Base-by-base conservation (phyloP, 2,329 filamentous ascomycete species). In the Aspergillus japonicus region DNA sequence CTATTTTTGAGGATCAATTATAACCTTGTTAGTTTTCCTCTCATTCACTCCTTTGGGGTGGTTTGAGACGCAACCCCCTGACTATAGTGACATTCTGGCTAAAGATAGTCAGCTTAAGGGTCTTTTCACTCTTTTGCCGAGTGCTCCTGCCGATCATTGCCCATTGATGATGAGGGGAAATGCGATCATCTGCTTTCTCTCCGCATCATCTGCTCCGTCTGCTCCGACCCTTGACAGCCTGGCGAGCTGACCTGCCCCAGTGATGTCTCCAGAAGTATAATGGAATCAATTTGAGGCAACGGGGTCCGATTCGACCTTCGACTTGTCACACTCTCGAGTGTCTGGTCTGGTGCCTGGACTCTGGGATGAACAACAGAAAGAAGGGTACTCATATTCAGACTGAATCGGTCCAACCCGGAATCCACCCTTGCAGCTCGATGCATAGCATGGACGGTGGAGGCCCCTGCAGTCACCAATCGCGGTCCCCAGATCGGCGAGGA, bases 141-240 rank as follows among this genome's bases (percentile, higher is more conserved):
- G 14, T 29, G 24, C 23, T 50, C 23, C 48, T 26, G 23, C 23
- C 5, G 48, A 50, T 50, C 48, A n/a, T 31, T 24, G 16, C 23
- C 24, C 24, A 29, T 12, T 7, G 31, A 23, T 35, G 26, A 26
- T 48, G 42, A 26, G 33, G 42, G 33, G 42, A 44, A 52, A 39
- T 39, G 44, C 42, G 53, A 55, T 55, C 53, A 55, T 48, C 26
- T 55, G 53, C 53, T 44, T 35, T 44, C 53, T 35, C 12, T 21
- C 24, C 53, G 47, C 53, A 55, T 55, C 53, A 55, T 35, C 53
- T 55, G 53, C 53, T 33, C n/a, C 4, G 14, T 21, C 53, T 55
- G 53, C 53, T 33, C n/a, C 4, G 14, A 5, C 33, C 11, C 33
- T 16, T 29, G 44, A 47, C 53, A 44, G 16, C 23, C 23, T 23